Evolutionary conservation across 805 yeast species (phyloP).

Genomic region (Candida railenensis): DNA sequence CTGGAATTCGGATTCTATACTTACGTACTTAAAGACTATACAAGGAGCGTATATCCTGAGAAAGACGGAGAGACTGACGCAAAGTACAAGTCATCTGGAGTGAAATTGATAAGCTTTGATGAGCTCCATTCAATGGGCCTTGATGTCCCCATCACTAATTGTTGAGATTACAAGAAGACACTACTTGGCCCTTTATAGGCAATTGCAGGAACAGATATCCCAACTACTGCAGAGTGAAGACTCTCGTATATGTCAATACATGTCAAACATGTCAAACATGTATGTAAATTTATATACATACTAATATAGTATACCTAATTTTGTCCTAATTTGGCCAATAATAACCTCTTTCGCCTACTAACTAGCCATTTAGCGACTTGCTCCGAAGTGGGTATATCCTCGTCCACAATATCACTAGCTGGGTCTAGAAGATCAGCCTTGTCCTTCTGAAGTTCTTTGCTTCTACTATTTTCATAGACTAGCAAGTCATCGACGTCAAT

Average conservation of each 20-base stretch:
- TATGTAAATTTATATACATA: too few species aligned
- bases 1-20: constrained; percentile 61
- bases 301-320: too few species aligned
- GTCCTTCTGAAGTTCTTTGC: background rate
- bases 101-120: constrained; percentile 19
- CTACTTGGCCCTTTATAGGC: too few species aligned
- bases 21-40: constrained; percentile 54
- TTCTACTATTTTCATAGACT: background rate
- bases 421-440: constrained; percentile 6
- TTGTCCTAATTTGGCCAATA: constrained; percentile 34
- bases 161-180: background rate
- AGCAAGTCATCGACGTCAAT: background rate
- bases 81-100: constrained; percentile 31
- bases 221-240: background rate
- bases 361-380: constrained; percentile 52
- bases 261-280: too few species aligned
- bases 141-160: constrained; percentile 1
- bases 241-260: background rate
- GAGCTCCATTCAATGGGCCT: constrained; percentile 4
- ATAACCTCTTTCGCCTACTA: constrained; percentile 40
- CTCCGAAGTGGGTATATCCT: constrained; percentile 25
- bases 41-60: constrained; percentile 55
- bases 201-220: too few species aligned
- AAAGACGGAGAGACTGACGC: constrained; percentile 32
- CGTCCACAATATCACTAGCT: constrained; percentile 13